These are phyloP conservation scores for Phyllosticta ampelicida DNA, from an alignment of 2,329 filamentous ascomycete genomes.

Conservation along the genomic window DNA sequence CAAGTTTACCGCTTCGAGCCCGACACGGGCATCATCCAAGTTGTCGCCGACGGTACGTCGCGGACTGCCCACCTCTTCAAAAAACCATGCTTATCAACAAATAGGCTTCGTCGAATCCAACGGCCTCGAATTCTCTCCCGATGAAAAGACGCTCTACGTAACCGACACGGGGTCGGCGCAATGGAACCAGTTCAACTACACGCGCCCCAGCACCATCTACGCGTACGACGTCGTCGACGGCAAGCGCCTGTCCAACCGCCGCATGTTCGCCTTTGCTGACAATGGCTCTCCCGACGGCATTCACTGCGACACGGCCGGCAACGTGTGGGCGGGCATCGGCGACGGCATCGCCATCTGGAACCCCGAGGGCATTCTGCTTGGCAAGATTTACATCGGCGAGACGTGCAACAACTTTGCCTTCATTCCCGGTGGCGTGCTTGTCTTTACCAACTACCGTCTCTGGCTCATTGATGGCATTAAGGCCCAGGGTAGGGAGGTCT, in stretches of 20 bases:
- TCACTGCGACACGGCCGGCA: constrained; percentile 43
- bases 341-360: constrained; percentile 48
- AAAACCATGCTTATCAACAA: too few relatives aligned
- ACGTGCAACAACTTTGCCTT: constrained; percentile 27
- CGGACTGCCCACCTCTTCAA: too few relatives aligned
- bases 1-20: constrained; percentile 35
- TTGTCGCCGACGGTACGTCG: constrained; percentile 27
- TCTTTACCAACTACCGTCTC: constrained; percentile 26
- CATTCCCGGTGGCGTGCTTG: constrained; percentile 22
- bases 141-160: constrained; percentile 36
- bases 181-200: constrained; percentile 22
- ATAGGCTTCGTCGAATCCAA: constrained; percentile 31
- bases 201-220: constrained; percentile 33
- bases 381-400: constrained; percentile 46
- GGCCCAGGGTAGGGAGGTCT: constrained; percentile 25
- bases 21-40: constrained; percentile 28
- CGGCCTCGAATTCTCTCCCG: constrained; percentile 35
- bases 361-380: constrained; percentile 38
- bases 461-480: constrained; percentile 27
- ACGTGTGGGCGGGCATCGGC: constrained; percentile 45
- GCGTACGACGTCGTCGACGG: constrained; percentile 32
- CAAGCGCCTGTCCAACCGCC: constrained; percentile 25
- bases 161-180: constrained; percentile 28
- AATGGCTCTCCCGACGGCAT: constrained; percentile 49
- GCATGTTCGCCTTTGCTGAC: constrained; percentile 46